Evolutionary conservation across 2,329 filamentous ascomycete genomes (phyloP).

Genomic region (Talaromyces piceae): DNA sequence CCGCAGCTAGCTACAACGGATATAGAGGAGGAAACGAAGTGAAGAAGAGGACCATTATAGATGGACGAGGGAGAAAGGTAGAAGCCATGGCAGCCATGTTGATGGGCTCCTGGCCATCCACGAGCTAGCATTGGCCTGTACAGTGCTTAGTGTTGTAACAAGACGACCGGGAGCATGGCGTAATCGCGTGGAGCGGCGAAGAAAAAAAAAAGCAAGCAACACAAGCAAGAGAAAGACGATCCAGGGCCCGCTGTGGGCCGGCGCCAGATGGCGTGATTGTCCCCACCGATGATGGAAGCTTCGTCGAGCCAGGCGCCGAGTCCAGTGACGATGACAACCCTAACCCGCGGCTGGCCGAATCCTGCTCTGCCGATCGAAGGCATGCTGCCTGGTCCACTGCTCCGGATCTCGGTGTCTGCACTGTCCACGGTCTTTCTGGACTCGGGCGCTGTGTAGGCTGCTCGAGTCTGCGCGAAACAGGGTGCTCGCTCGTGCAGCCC

Average conservation of each 20-base stretch:
- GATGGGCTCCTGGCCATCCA: no score
- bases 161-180: neutral
- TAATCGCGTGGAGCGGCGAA: neutral
- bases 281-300: slow-evolving; percentile 12
- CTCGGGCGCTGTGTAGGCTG: neutral
- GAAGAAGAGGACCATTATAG: no score
- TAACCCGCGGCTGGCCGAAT: neutral
- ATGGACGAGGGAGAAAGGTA: no score
- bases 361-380: neutral
- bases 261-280: slow-evolving; percentile 9
- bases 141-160: neutral
- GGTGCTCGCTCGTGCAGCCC: no score
- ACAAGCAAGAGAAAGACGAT: no score
- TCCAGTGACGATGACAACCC: neutral
- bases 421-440: no score
- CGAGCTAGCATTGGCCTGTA: no score
- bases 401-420: neutral
- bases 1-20: no score
- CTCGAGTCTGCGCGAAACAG: no score
- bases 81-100: no score
- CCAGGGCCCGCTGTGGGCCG: slow-evolving; percentile 1
- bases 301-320: neutral
- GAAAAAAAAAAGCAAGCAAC: neutral
- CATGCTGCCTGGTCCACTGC: neutral
- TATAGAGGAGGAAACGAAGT: no score